Evolutionary conservation across 2,329 filamentous ascomycete species (phyloP).

Genomic region (Trichophyton mentagrophytes): DNA sequence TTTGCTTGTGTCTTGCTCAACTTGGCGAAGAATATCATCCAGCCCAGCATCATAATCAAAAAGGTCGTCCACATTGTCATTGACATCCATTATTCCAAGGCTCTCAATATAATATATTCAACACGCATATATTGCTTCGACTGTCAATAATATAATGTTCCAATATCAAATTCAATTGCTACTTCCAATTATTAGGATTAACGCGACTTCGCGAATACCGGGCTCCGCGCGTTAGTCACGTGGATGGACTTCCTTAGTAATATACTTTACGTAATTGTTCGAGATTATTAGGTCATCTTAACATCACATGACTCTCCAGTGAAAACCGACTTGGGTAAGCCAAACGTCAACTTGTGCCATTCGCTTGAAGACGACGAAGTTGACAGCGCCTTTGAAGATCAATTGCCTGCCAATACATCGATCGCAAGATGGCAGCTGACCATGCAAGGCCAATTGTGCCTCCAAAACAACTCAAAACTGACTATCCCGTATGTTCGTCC

Average conservation of each 20-base stretch:
- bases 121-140: too few species aligned
- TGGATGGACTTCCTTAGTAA: neutral
- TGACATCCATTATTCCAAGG: neutral
- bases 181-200: too few species aligned
- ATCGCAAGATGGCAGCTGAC: conserved; percentile 25
- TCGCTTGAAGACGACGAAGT: neutral
- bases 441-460: conserved; percentile 44
- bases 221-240: neutral
- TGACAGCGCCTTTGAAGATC: neutral
- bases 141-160: too few species aligned
- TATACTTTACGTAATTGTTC: neutral
- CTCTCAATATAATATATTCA: neutral
- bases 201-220: neutral
- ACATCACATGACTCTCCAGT: neutral
- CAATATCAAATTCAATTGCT: too few species aligned
- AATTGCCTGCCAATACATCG: conserved; percentile 4
- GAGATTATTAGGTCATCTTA: neutral
- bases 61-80: conserved; percentile 48
- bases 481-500: conserved; percentile 63
- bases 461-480: conserved; percentile 65
- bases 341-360: neutral
- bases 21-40: conserved; percentile 38
- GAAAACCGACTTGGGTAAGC: neutral
- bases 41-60: conserved; percentile 61
- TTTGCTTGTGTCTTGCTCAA: conserved; percentile 7